A percentile compares a stretch with the other conserved stretches of the same genome.
phyloP scores from a whole-genome alignment of 192 early-diverging fungal species.

The Coemansia sp. region DNA sequence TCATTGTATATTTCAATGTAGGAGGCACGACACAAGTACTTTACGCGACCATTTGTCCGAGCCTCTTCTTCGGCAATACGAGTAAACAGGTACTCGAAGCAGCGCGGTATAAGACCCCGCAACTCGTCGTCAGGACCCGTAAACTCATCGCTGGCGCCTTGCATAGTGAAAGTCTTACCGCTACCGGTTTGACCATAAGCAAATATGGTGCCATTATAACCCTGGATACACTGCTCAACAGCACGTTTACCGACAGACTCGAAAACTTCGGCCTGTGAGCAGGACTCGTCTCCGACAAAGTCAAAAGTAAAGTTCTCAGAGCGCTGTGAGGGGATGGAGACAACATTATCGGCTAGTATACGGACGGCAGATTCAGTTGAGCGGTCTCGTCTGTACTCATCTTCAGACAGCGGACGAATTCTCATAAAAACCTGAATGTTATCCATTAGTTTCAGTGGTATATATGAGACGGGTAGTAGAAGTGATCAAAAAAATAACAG shows the following conservation, averaged over 20 bases:
- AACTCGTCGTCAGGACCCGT: slow-evolving; percentile 65
- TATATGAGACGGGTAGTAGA: slow-evolving; percentile 6
- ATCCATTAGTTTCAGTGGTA: slow-evolving; percentile 27
- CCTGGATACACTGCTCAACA: slow-evolving; percentile 66
- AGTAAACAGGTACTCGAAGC: slow-evolving; percentile 62
- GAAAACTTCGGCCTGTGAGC: slow-evolving; percentile 54
- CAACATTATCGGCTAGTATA: slow-evolving; percentile 44
- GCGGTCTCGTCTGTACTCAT: slow-evolving; percentile 47
- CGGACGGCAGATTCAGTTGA: slow-evolving; percentile 46
- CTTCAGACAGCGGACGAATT: slow-evolving; percentile 56
- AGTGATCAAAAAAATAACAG: background rate
- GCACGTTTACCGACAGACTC: slow-evolving; percentile 59
- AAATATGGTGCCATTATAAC: slow-evolving; percentile 74
- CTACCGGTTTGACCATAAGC: slow-evolving; percentile 75
- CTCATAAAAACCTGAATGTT: slow-evolving; percentile 61
- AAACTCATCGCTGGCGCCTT: slow-evolving; percentile 78
- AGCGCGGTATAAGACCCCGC: slow-evolving; percentile 63
- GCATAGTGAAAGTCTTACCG: slow-evolving; percentile 78
- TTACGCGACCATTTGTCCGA: slow-evolving; percentile 53
- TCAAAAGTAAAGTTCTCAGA: slow-evolving; percentile 67
- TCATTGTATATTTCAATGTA: slow-evolving; percentile 97
- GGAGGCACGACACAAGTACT: slow-evolving; percentile 80
- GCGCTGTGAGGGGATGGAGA: slow-evolving; percentile 55
- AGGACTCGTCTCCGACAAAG: slow-evolving; percentile 59
- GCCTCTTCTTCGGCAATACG: slow-evolving; percentile 56